Conservation (phyloP, 345 rosid genomes). For the Gossypium raimondii region DNA sequence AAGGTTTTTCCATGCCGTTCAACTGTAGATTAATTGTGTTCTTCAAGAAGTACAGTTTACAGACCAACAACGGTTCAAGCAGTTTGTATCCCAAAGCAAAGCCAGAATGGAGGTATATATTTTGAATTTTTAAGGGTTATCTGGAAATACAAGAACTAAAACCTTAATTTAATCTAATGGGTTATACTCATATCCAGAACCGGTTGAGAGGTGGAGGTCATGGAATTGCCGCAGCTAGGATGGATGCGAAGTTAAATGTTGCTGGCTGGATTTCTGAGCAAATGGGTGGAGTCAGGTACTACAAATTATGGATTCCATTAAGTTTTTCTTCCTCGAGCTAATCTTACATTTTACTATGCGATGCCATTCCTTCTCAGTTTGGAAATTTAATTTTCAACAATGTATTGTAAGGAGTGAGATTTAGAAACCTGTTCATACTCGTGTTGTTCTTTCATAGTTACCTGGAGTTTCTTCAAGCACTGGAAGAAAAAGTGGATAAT, state of each 20-base stretch:
- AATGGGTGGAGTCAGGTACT: slow-evolving; percentile 97
- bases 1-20: slow-evolving; percentile 11
- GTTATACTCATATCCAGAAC: slow-evolving; percentile 43
- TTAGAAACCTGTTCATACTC: neutral
- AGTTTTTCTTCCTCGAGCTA: neutral
- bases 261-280: slow-evolving; percentile 98
- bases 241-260: slow-evolving; percentile 86
- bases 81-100: slow-evolving; percentile 94
- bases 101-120: slow-evolving; percentile 88
- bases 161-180: slow-evolving; percentile 12
- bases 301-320: slow-evolving; percentile 17
- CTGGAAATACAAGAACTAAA: slow-evolving; percentile 10
- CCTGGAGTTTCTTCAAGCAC: slow-evolving; percentile 68
- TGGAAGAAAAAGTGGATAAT: slow-evolving; percentile 80
- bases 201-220: slow-evolving; percentile 94
- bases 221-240: slow-evolving; percentile 80
- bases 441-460: slow-evolving; percentile 40
- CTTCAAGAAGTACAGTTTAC: slow-evolving; percentile 94
- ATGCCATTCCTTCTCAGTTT: neutral
- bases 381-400: neutral
- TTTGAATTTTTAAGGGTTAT: slow-evolving; percentile 3
- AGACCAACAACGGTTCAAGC: slow-evolving; percentile 95
- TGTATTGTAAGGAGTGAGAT: neutral
- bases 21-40: slow-evolving; percentile 60
- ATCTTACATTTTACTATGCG: neutral